Evolutionary conservation across 768 basidiomycete genomes (phyloP).

Genomic region (Lentinula lateritia): DNA sequence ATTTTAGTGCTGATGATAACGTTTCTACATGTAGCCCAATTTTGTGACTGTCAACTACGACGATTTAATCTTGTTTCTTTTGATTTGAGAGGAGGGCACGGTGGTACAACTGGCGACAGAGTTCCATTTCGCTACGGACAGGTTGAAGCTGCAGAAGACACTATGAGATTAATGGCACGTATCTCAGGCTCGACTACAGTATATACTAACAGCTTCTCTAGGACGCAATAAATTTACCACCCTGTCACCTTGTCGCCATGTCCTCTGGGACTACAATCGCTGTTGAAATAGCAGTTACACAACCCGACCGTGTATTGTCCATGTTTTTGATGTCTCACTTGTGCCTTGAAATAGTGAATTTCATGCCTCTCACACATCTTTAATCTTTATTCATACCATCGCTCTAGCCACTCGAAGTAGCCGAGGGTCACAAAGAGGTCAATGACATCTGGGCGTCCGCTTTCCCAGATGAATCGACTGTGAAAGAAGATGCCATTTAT

Average conservation of each 20-base stretch:
- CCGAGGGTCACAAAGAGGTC: conserved; percentile 1
- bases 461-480: background rate
- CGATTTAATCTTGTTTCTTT: conserved; percentile 4
- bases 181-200: background rate
- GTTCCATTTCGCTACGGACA: background rate
- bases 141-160: conserved; percentile 5
- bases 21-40: background rate
- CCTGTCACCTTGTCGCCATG: conserved; percentile 1
- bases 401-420: background rate
- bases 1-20: too few species aligned
- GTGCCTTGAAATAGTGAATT: background rate
- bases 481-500: background rate
- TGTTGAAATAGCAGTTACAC: background rate
- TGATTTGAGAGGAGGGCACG: background rate
- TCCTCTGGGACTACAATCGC: background rate
- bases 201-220: background rate
- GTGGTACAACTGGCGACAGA: conserved; percentile 1
- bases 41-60: background rate
- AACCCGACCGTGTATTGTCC: conserved; percentile 1
- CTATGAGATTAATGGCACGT: conserved; percentile 1
- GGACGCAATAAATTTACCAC: background rate
- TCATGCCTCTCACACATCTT: background rate
- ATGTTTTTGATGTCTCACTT: conserved; percentile 1
- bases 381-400: background rate
- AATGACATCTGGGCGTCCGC: background rate